Percentiles rank a stretch among this genome's conserved stretches.
Conservation (phyloP, 2,329 filamentous ascomycete genomes). For the Alternaria brassicae region DNA sequence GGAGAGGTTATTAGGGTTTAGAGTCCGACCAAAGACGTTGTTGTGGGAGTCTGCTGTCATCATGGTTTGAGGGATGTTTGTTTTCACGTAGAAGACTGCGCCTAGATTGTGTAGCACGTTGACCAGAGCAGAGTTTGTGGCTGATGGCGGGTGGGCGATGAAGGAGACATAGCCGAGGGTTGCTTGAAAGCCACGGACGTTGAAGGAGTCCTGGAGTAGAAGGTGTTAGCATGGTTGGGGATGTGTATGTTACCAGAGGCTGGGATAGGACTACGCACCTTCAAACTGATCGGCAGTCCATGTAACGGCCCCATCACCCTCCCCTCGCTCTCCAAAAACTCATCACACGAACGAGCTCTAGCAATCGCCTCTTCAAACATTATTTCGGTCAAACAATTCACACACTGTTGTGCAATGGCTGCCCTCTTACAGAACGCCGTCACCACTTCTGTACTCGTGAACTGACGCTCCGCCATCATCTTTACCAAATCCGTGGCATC, state of each 20-base stretch:
- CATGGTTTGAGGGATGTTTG: constrained; percentile 61
- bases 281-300: constrained; percentile 63
- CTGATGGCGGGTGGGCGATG: constrained; percentile 40
- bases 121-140: constrained; percentile 47
- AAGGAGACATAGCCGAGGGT: constrained; percentile 65
- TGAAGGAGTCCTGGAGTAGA: constrained; percentile 61
- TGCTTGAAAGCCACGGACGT: constrained; percentile 64
- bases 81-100: constrained; percentile 62
- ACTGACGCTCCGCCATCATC: constrained; percentile 30
- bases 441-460: constrained; percentile 54
- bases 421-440: constrained; percentile 63
- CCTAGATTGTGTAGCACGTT: constrained; percentile 51
- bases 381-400: constrained; percentile 56
- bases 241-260: too few relatives aligned
- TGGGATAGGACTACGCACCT: constrained; percentile 39
- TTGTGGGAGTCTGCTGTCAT: constrained; percentile 63
- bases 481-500: constrained; percentile 44
- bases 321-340: constrained; percentile 46
- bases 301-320: constrained; percentile 60
- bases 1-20: constrained; percentile 68
- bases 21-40: constrained; percentile 66
- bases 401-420: constrained; percentile 65
- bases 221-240: too few relatives aligned
- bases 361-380: constrained; percentile 53
- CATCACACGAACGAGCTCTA: constrained; percentile 50